Evolutionary conservation across 2,329 filamentous ascomycete species (phyloP), one percentile per base, ranked within the genome.

Genomic region (Fusarium nygamai): DNA sequence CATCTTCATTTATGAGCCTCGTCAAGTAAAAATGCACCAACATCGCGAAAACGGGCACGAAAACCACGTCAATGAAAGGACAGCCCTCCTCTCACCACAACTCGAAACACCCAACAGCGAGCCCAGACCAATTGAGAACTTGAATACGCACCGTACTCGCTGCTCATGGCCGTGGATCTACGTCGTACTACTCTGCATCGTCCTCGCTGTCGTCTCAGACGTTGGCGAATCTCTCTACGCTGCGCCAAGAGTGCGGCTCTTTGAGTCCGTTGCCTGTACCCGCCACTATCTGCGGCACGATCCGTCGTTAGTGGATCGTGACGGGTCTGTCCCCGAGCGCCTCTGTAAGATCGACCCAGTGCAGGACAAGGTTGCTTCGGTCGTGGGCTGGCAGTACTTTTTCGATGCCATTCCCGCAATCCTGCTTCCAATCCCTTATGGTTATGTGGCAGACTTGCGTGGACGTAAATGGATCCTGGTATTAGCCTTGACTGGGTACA

Each of bases 311-410:
- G 47, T 61, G 59, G 59, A 61, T 34, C 59, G 29, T 61, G 27
- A 56, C 13, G 36, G 59, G 27, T 61, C 47, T 3, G 59, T 61
- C 8, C 58, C 58, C 1, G 58, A 61, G 17, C 36, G 46, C 13
- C 34, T 61, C 29, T 61, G 58, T 16, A 61, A 54, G 58, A 34
- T 54, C n/a, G 29, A 61, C 4, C 39, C 27, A 1, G 46, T 61
- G 48, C 58, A 61, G 46, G 58, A 61, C 58, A 54, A 61, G 27
- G 58, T 61, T 12, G 58, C 58, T 36, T 61, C 36, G 36, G 46
- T 61, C 19, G 58, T 61, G 12, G 58, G 58, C n/a, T 61, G 58
- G 58, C 46, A 61, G 58, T 61, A 61, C 27, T 61, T 61, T 61
- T 61, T 61, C 13, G 58, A 61, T 61, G 58, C 58, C 10, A 61